Base-by-base conservation (phyloP, 2,329 filamentous ascomycete genomes). In the Penicillium sp. region DNA sequence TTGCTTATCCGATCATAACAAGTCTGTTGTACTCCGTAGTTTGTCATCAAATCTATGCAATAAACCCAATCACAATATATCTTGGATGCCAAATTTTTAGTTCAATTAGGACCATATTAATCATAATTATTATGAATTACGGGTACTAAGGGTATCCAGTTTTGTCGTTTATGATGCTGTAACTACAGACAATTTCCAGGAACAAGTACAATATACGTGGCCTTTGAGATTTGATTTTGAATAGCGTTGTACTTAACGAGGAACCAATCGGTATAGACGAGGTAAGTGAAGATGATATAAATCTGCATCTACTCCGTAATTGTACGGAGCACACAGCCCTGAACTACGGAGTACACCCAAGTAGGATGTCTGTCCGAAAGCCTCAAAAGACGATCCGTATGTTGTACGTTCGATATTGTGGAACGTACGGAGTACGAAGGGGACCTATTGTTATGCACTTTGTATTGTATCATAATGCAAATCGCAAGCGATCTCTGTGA, bases 61-160 rank as follows among this genome's bases (percentile, higher is more conserved):
- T 23, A 5, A 23, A 23, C 23, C 23, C 23, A 23, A 3, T 23
- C 23, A 23, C 5, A 5, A 23, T 23, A 23, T 23, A 23, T 23
- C 23, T 23, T 23, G 23, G 5, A 5, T 23, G 23, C 3, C 23
- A 5, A 23, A 23, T 23, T 23, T 5, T 23, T 23, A 23, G 23
- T 3, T 52, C 48, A 54, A 53, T 58, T 51, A 60, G 39, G 58
- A 35, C 53, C 58, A 59, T 61, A 47, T 56, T 51, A 53, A 56
- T 61, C 38, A 49, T 34, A 45, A 23, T 23, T 23, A 3, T 23
- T 3, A 23, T 23, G 23, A 5, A 23, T 23, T 23, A 23, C 23
- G 23, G 23, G 23, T 23, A 23, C 23, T 23, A 23, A 23, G 23
- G 23, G 3, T 3, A 5, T 23, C 3, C 23, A 23, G 23, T 23